Percentiles rank a stretch among this genome's conserved stretches.
phyloP scores from a whole-genome alignment of 139 green algal species.

The Mychonastes homosphaera region DNA sequence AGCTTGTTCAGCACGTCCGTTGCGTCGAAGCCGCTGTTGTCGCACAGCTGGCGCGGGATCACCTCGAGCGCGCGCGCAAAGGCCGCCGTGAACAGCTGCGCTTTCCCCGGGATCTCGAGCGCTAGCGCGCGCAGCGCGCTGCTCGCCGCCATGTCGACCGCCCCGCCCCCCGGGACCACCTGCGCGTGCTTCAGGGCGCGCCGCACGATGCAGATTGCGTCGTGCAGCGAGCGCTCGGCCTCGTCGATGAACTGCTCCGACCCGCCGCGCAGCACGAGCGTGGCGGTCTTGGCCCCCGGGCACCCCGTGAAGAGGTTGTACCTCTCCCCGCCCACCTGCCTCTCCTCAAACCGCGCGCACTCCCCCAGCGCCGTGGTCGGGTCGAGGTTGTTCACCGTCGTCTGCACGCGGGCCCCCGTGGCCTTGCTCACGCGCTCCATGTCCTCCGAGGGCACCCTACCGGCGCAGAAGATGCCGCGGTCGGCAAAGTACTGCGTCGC shows the following conservation, averaged over 20 bases:
- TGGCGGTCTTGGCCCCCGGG: conserved; percentile 76
- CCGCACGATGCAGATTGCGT: conserved; percentile 97
- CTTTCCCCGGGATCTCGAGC: conserved; percentile 68
- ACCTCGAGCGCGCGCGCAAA: conserved; percentile 85
- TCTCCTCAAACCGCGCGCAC: conserved; percentile 88
- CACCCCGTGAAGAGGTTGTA: conserved; percentile 98
- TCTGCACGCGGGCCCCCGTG: conserved; percentile 63
- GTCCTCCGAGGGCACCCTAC: conserved; percentile 76
- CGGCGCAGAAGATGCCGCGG: conserved; percentile 93
- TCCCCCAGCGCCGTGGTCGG: conserved; percentile 60
- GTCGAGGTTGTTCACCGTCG: conserved; percentile 88
- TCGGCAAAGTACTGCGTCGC: conserved; percentile 98
- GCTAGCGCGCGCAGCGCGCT: conserved; percentile 37
- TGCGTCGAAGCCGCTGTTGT: conserved; percentile 95
- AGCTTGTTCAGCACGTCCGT: conserved; percentile 97
- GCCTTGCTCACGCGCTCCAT: conserved; percentile 78
- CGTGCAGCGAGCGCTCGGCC: conserved; percentile 89
- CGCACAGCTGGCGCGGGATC: conserved; percentile 91
- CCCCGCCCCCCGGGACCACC: conserved; percentile 89
- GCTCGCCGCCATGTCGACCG: conserved; percentile 86
- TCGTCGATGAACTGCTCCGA: conserved; percentile 96
- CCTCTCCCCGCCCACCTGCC: conserved; percentile 91
- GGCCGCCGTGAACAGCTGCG: conserved; percentile 93
- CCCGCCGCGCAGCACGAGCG: conserved; percentile 91
- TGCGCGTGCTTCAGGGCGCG: conserved; percentile 49